phyloP scores from a whole-genome alignment of 352 stramenopile species.

The Blastocystis sp. region DNA sequence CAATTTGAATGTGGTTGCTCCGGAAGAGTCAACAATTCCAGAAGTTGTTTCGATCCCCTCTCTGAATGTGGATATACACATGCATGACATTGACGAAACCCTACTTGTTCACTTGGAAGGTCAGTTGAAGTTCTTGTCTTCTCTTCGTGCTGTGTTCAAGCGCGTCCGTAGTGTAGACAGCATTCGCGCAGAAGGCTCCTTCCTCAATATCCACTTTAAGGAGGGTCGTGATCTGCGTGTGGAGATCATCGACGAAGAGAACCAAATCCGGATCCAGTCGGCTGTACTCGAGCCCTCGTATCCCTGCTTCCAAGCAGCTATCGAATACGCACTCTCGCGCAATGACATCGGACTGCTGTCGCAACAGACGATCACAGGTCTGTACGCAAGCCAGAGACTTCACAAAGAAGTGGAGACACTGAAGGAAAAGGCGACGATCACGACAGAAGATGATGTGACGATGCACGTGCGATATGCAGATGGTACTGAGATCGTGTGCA shows the following conservation, averaged over 20 bases:
- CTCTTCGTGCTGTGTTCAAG: background rate
- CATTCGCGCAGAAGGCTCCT: background rate
- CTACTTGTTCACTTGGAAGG: background rate
- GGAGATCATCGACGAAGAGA: background rate
- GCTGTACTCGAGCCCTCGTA: constrained; percentile 18
- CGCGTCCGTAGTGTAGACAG: background rate
- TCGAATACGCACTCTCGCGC: constrained; percentile 5
- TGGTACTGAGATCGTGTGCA: background rate
- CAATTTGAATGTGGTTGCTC: background rate
- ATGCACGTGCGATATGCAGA: background rate
- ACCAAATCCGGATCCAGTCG: background rate
- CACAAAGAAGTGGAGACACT: background rate
- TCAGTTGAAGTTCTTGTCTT: background rate
- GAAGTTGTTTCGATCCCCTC: background rate
- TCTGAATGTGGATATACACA: background rate
- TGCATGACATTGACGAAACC: background rate
- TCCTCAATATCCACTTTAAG: background rate
- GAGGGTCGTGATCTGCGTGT: background rate
- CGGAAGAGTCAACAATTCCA: background rate
- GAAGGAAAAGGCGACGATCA: background rate
- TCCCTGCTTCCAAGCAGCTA: constrained; percentile 33
- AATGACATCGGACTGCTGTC: constrained; percentile 23
- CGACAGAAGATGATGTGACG: constrained; percentile 15
- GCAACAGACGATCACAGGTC: background rate
- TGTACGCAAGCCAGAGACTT: constrained; percentile 12